Conservation (phyloP, 1,284 basidiomycete species). For the Cerrena zonata region DNA sequence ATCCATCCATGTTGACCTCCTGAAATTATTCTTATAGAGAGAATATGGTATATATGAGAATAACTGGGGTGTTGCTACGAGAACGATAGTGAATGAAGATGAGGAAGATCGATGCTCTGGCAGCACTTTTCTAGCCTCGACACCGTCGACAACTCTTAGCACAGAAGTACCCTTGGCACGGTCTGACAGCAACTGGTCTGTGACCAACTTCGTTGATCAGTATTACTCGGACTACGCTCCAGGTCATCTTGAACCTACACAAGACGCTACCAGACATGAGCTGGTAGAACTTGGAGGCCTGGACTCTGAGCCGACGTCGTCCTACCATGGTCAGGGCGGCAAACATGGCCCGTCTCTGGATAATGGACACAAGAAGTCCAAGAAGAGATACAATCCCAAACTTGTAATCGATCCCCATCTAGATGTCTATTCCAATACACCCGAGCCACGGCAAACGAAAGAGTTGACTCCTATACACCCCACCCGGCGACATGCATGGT, state of each 20-base stretch:
- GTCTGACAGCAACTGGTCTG: neutral
- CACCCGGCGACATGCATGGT: conserved; percentile 21
- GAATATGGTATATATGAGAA: neutral
- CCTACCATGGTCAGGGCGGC: too few species aligned
- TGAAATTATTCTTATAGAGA: neutral
- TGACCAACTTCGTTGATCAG: neutral
- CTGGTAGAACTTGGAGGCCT: neutral
- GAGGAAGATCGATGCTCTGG: neutral
- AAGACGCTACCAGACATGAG: neutral
- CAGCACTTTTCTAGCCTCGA: neutral
- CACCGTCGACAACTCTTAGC: neutral
- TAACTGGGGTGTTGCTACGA: too few species aligned
- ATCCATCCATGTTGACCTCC: neutral
- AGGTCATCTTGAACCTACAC: neutral
- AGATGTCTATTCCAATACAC: neutral
- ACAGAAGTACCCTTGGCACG: neutral
- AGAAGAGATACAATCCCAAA: neutral
- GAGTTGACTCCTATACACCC: conserved; percentile 7
- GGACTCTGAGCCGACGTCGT: neutral
- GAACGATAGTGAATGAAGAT: neutral
- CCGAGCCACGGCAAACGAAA: neutral
- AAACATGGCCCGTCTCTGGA: too few species aligned
- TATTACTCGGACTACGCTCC: neutral
- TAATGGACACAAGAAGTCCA: neutral
- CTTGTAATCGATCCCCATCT: neutral